A percentile compares a stretch with the other conserved stretches of the same genome.
phyloP scores from a whole-genome alignment of 305 asterid species.

The Withania somnifera region DNA sequence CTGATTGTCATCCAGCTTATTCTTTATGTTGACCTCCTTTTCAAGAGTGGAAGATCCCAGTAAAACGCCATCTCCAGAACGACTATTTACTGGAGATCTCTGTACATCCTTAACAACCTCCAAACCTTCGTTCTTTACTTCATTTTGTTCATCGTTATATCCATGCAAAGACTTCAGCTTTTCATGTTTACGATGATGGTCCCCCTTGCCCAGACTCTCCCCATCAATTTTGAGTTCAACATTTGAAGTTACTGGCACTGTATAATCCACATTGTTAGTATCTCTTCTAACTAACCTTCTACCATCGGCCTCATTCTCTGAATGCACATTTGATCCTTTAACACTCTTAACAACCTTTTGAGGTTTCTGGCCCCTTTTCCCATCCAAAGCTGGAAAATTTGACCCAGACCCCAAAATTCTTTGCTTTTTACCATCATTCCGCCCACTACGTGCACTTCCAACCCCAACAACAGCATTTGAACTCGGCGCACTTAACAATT shows the following conservation, averaged over 20 bases:
- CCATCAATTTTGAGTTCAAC: conserved; percentile 33
- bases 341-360: conserved; percentile 38
- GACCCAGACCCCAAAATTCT: conserved; percentile 31
- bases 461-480: conserved; percentile 25
- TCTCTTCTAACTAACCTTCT: conserved; percentile 30
- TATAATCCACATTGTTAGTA: conserved; percentile 29
- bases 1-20: conserved; percentile 20
- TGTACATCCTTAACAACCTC: conserved; percentile 26
- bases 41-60: conserved; percentile 21
- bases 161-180: conserved; percentile 12
- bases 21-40: conserved; percentile 27
- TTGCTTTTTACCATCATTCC: conserved; percentile 40
- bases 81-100: conserved; percentile 13
- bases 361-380: conserved; percentile 27
- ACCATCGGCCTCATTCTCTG: conserved; percentile 31
- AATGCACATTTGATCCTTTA: conserved; percentile 30
- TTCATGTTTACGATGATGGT: conserved; percentile 21
- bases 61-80: conserved; percentile 10
- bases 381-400: conserved; percentile 26
- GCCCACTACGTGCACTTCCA: conserved; percentile 19
- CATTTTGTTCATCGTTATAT: conserved; percentile 13
- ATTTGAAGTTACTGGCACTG: conserved; percentile 31
- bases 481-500: conserved; percentile 64
- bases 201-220: conserved; percentile 16
- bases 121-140: conserved; percentile 19